Evolutionary conservation across 345 rosid species (phyloP), one percentile per base, ranked within the genome.

Genomic region (Populus alba): DNA sequence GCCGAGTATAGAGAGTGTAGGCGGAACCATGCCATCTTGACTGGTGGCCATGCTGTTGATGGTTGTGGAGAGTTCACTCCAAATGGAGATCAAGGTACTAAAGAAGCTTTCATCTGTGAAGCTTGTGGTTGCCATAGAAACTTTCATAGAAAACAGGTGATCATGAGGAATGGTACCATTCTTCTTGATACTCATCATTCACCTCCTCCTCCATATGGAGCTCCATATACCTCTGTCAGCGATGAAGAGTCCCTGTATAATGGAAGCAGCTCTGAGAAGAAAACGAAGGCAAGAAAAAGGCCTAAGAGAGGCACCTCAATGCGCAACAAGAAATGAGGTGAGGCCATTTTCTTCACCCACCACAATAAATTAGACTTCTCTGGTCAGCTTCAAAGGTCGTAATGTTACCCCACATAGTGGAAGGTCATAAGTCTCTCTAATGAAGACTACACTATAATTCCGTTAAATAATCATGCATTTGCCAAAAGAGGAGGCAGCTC

Each of bases 11-110:
- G 82, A 2, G 97, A 92, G 89, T 92, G 97, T 68, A 92, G 88
- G 73, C 90, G 87, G 91, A 92, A 92, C 81, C 97, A 92, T 62
- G 94, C 97, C 17, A 89, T 92, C 4, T 87, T 87, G 75, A 89
- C 87, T 25, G 97, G 97, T 70, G 94, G 97, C 43, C 89, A 90
- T 45, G 92, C 94, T 16, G 91, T 92, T 0, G 97, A 92, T 39
- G 97, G 97, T 15, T 92, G 97, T 87, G 86, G 94, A 61, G 97
- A 92, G 81, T 92, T 92, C 89, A 86, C 90, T 93, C 88, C 92
- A 1, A 81, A 82, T 65, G 92, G 93, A 3, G 81, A 70, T 18
- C 90, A 88, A 70, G 91, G 87, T 2, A 82, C 85, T 6, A 71
- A 22, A 17, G 87, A 82, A 22, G 92, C 91, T 9, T 85, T 88